Base-by-base conservation (phyloP, 2,329 filamentous ascomycete species). In the Penicillium psychrosexuale region DNA sequence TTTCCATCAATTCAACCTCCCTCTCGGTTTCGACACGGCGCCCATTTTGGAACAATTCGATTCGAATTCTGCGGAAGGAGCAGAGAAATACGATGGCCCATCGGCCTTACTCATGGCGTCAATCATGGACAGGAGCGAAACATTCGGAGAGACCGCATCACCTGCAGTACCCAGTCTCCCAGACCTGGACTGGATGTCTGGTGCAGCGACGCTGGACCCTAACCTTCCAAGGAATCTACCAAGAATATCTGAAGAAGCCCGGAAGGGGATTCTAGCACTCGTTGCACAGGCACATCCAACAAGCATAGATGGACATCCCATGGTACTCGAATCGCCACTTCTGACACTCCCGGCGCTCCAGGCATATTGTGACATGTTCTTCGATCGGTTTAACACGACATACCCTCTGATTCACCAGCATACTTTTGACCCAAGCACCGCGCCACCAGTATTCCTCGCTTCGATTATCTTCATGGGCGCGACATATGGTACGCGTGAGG, bases 391-490 rank as follows among this genome's bases (percentile, higher is more conserved):
- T 69, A 86, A 87, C 64, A 77, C 78, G 0, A 75, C 79, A 0
- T 86, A 86, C 59, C 84, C 84, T 0, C 71, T 86, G 1, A 77
- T 86, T 8, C 83, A 86, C 56, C 73, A 80, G 58, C 72, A 82
- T 1, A 85, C 82, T 0, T 86, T 86, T 61, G 73, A 82, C 40
- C 76, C 81, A 1, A 73, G 70, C 8, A 66, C 72, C 3, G 72
- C 77, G 0, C 80, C 86, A 27, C 75, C 82, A 0, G 68, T 85
- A 0, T 72, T 85, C 0, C 71, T 86, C 0, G 70, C 80, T 0
- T 78, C 83, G 0, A 75, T 86, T 0, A 59, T 86, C 2, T 72
- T 84, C 3, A 76, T 86, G n/a, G 84, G 84, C 0, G 84, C 84
- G 0, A 86, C 84, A 0, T 86, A 86, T 60, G 77, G 78, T 11